Conservation (phyloP, 2,329 filamentous ascomycete genomes). For the Aspergillus niger region DNA sequence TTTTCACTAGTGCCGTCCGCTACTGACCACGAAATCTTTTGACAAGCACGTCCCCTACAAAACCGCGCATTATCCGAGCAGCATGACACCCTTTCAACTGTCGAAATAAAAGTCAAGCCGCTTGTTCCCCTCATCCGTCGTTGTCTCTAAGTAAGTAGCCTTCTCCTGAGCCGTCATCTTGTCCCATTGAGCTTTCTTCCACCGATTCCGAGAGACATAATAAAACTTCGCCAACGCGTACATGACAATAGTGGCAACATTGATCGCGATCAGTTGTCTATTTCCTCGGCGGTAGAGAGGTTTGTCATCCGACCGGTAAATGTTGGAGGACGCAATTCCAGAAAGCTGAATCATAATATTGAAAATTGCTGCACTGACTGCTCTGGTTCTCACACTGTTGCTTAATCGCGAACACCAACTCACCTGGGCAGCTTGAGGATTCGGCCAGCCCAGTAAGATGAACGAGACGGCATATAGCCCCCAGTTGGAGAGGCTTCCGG, state of each 20-base stretch:
- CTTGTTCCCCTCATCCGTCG: constrained; percentile 57
- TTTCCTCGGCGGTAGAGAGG: constrained; percentile 59
- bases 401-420: constrained; percentile 37
- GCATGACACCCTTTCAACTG: constrained; percentile 36
- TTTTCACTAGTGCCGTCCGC: too few relatives aligned
- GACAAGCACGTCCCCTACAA: too few relatives aligned
- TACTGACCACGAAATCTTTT: too few relatives aligned
- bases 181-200: constrained; percentile 45
- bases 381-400: constrained; percentile 39
- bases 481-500: constrained; percentile 49
- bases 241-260: constrained; percentile 50
- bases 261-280: constrained; percentile 51
- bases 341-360: constrained; percentile 43
- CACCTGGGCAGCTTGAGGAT: constrained; percentile 18
- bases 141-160: constrained; percentile 52
- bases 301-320: constrained; percentile 47
- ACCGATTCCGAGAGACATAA: constrained; percentile 35
- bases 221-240: constrained; percentile 46
- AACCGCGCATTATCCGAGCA: too few relatives aligned
- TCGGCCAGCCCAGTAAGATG: constrained; percentile 37
- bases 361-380: constrained; percentile 41
- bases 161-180: constrained; percentile 51
- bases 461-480: constrained; percentile 52
- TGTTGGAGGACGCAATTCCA: constrained; percentile 34
- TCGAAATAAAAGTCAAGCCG: constrained; percentile 58